These are phyloP conservation scores for Xylariaceae sp. DNA, from an alignment of 2,329 filamentous ascomycete genomes.

Conservation along the genomic window DNA sequence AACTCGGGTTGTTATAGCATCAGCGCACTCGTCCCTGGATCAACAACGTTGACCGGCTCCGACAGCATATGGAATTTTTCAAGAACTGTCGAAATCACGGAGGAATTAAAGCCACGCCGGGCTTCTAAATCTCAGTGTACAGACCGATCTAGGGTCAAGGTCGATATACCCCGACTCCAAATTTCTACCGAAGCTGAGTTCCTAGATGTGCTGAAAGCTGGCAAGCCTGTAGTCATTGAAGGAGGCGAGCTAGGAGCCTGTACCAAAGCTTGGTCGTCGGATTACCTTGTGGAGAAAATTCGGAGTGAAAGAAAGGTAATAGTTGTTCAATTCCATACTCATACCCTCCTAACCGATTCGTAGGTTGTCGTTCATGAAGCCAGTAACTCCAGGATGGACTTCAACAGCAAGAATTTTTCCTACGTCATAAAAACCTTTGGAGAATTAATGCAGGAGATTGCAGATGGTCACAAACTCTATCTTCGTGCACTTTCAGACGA, in stretches of 20 bases:
- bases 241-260: conserved; percentile 69
- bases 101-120: conserved; percentile 6
- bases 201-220: conserved; percentile 55
- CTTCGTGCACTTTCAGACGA: conserved; percentile 74
- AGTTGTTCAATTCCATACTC: not conserved
- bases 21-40: not conserved
- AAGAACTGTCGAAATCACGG: conserved; percentile 25
- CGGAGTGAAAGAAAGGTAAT: conserved; percentile 63
- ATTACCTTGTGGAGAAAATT: conserved; percentile 66
- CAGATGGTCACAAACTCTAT: conserved; percentile 67
- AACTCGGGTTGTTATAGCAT: conserved; percentile 56
- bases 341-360: conserved; percentile 1
- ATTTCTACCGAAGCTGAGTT: conserved; percentile 62
- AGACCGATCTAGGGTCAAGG: conserved; percentile 40
- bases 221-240: conserved; percentile 67
- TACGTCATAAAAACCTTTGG: conserved; percentile 72
- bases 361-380: conserved; percentile 77
- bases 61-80: conserved; percentile 20
- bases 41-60: not conserved
- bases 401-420: conserved; percentile 79
- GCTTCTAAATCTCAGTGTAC: not conserved
- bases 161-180: conserved; percentile 53
- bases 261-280: conserved; percentile 65
- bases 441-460: conserved; percentile 64
- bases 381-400: conserved; percentile 70